Evolutionary conservation across 2,329 filamentous ascomycete genomes (phyloP).

Genomic region (Fusarium stilboides): DNA sequence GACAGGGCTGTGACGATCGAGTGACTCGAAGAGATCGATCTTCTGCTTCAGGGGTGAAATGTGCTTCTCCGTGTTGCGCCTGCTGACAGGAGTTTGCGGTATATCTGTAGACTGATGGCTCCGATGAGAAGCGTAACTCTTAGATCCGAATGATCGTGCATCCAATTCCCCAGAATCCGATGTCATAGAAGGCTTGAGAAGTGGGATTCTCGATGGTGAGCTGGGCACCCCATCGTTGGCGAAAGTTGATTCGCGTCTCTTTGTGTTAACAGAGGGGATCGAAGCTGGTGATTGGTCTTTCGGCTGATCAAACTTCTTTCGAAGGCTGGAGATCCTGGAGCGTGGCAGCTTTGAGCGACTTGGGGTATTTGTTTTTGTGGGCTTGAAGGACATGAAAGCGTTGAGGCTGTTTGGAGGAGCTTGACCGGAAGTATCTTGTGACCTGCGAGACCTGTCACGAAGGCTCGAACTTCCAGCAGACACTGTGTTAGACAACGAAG

Average conservation of each 20-base stretch:
- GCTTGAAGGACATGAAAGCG: slow-evolving; percentile 20
- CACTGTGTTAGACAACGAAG: slow-evolving; percentile 39
- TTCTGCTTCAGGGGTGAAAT: slow-evolving; percentile 50
- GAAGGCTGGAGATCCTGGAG: slow-evolving; percentile 46
- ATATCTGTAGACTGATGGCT: neutral
- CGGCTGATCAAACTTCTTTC: slow-evolving; percentile 40
- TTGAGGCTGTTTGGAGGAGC: neutral
- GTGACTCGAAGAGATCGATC: slow-evolving; percentile 52
- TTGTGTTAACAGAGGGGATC: slow-evolving; percentile 29
- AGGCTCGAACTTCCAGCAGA: slow-evolving; percentile 11
- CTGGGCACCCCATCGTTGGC: neutral
- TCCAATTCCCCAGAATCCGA: slow-evolving; percentile 4
- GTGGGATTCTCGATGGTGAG: slow-evolving; percentile 12
- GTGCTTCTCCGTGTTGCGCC: slow-evolving; percentile 16
- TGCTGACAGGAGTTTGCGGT: slow-evolving; percentile 10
- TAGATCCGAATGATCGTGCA: slow-evolving; percentile 2
- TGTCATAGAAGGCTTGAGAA: slow-evolving; percentile 22
- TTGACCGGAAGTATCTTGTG: slow-evolving; percentile 3
- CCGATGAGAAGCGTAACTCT: slow-evolving; percentile 13
- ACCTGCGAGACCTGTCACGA: slow-evolving; percentile 7
- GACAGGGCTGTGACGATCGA: slow-evolving; percentile 30
- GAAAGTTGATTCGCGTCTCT: slow-evolving; percentile 14
- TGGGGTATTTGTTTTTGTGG: neutral
- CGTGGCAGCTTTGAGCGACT: slow-evolving; percentile 29
- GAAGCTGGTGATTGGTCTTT: slow-evolving; percentile 21